Percentiles rank a stretch among this genome's conserved stretches.
phyloP scores from a whole-genome alignment of 192 early-diverging fungal genomes.

The Mortierella hygrophila region DNA sequence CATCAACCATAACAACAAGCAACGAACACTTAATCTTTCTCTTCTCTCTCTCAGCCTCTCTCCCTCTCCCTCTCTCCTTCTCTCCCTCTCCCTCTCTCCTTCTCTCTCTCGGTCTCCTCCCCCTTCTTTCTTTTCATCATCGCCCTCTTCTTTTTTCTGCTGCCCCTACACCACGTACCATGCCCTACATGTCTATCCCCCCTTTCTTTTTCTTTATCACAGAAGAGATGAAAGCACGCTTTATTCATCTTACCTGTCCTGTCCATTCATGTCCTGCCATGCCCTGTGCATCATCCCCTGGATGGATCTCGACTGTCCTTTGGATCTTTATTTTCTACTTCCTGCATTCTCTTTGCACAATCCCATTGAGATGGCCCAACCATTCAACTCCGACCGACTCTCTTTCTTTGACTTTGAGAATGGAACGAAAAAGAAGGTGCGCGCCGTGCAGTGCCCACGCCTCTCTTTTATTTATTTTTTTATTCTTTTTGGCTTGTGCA shows the following conservation, averaged over 20 bases:
- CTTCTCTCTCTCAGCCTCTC: too few relatives aligned
- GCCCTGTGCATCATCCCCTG: background rate
- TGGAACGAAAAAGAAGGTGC: background rate
- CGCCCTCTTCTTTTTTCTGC: background rate
- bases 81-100: too few relatives aligned
- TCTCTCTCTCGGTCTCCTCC: background rate
- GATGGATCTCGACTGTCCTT: conserved; percentile 3
- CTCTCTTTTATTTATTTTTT: background rate
- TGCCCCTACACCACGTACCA: background rate
- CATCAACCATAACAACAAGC: background rate
- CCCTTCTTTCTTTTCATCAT: background rate
- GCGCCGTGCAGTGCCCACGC: conserved; percentile 5
- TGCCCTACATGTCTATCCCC: background rate
- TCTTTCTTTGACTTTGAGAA: background rate
- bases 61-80: too few relatives aligned
- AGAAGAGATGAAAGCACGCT: background rate
- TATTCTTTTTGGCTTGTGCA: background rate
- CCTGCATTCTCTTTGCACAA: background rate
- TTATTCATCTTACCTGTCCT: background rate
- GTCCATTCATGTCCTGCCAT: background rate
- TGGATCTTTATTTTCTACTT: background rate
- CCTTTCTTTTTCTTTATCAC: background rate
- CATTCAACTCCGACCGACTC: background rate
- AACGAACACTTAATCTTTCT: background rate
- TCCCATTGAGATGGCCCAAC: background rate